Evolutionary conservation across 495 filamentous ascomycete species (phyloP).

Genomic region (Aspergillus steynii): DNA sequence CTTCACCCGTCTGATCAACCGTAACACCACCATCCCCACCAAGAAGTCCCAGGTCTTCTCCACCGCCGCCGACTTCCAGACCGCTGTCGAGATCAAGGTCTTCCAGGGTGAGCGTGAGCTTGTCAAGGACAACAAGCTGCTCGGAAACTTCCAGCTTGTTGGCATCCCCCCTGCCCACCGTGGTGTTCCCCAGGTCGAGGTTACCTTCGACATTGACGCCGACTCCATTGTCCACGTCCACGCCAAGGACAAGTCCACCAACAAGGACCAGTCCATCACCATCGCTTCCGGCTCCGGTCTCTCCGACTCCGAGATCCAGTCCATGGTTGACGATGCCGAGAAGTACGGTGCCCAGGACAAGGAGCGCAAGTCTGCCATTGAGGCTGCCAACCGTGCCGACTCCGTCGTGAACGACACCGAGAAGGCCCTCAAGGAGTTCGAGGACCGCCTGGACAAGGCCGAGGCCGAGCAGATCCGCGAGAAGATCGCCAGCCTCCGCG

Average conservation of each 20-base stretch:
- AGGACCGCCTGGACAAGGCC: constrained; percentile 93
- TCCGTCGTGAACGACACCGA: constrained; percentile 96
- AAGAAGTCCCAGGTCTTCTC: constrained; percentile 99
- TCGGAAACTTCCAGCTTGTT: constrained; percentile 99
- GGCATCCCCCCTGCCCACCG: constrained; percentile 97
- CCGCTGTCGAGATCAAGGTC: constrained; percentile 99
- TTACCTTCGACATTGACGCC: constrained; percentile 99
- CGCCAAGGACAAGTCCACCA: constrained; percentile 98
- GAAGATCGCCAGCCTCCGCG: constrained; percentile 87
- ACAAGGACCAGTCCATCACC: constrained; percentile 99
- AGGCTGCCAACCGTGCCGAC: constrained; percentile 95
- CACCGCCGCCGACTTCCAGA: constrained; percentile 98
- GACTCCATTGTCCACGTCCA: constrained; percentile 99
- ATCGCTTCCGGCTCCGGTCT: constrained; percentile 98
- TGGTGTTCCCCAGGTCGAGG: constrained; percentile 96
- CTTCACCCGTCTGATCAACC: constrained; percentile 99
- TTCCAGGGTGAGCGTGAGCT: constrained; percentile 99
- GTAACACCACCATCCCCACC: constrained; percentile 99
- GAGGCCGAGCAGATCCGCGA: constrained; percentile 89
- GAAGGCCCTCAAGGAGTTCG: constrained; percentile 95
- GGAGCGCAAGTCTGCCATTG: constrained; percentile 93
- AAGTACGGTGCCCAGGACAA: constrained; percentile 93
- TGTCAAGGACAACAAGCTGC: constrained; percentile 97
- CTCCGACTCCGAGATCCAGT: constrained; percentile 88
- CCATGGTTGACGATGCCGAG: constrained; percentile 97